phyloP scores from a whole-genome alignment of 371 early-diverging fungal species.

The Mucor sp. region DNA sequence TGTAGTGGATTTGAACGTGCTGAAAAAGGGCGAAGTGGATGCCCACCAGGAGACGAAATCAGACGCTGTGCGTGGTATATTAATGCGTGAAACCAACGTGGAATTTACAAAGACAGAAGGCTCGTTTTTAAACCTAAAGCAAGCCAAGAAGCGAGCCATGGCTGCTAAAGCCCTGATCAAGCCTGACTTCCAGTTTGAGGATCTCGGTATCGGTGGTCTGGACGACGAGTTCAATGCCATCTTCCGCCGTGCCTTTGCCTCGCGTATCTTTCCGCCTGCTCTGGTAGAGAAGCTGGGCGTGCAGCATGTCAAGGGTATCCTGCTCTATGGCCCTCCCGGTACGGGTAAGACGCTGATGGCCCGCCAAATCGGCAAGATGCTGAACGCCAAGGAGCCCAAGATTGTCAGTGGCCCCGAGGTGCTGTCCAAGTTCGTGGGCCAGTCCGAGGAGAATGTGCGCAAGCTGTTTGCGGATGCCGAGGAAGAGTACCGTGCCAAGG shows the following conservation, averaged over 20 bases:
- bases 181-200: conserved; percentile 98
- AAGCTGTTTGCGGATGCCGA: conserved; percentile 99
- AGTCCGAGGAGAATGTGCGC: conserved; percentile 98
- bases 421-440: conserved; percentile 99
- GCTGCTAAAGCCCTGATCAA: conserved; percentile 76
- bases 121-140: conserved; percentile 77
- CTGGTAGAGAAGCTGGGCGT: conserved; percentile 97
- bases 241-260: conserved; percentile 99
- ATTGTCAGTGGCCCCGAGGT: conserved; percentile 99
- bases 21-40: conserved; percentile 52
- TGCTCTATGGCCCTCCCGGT: conserved; percentile 95
- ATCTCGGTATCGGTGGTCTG: conserved; percentile 99
- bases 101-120: conserved; percentile 71
- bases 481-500: conserved; percentile 93
- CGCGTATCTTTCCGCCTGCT: conserved; percentile 97
- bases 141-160: conserved; percentile 56
- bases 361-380: conserved; percentile 98
- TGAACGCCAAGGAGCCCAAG: conserved; percentile 96
- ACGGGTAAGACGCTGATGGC: conserved; percentile 99
- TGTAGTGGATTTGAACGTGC: conserved; percentile 64
- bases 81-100: conserved; percentile 73
- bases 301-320: conserved; percentile 90
- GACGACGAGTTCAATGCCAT: conserved; percentile 97
- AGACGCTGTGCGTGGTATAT: conserved; percentile 62
- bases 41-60: conserved; percentile 25